Evolutionary conservation across 2,329 filamentous ascomycete species (phyloP), one percentile per base, ranked within the genome.

Genomic region (Hypoxylon sp.): DNA sequence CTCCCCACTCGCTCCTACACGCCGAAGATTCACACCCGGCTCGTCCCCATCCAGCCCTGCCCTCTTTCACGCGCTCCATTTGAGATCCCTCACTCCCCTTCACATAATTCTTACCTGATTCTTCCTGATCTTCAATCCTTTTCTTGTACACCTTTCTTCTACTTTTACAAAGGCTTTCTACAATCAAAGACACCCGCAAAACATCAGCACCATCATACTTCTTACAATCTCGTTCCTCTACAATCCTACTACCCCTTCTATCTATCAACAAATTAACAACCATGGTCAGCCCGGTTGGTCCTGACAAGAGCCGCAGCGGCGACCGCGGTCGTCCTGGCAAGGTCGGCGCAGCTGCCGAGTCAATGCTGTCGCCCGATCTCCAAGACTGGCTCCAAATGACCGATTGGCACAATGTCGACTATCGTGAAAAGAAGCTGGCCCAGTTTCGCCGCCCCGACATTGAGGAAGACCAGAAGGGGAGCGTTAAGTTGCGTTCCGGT

Each of bases 341-440:
- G n/a, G 22, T 20, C 11, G 44, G 30, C 28, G 6, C 55, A 2
- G 11, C 16, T 6, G 20, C 16, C 16, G 55, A 53, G 7, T 36
- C 50, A n/a, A 22, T 53, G 22, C n/a, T 60, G 18, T 32, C 49
- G 2, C 11, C 45, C 5, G 50, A 56, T 33, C 26, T 70, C 0
- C 42, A 53, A 11, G 67, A 71, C 16, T 71, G 68, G 69, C 51
- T 71, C 1, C 22, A 57, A 3, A 24, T 70, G 11, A 71, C 67
- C 5, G 20, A 51, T 3, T 71, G 67, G 67, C 57, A 71, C n/a
- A 50, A 71, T 22, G 18, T 44, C 12, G 7, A 36, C 0, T 53
- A 54, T 16, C 64, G 68, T 8, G 30, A 53, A 40, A 44, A 52
- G 5, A 51, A 67, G 22, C 38, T 70, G 8, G 22, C 18, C 2